Conservation (phyloP, 139 green algal species). For the Chlamydomonas asymmetrica region DNA sequence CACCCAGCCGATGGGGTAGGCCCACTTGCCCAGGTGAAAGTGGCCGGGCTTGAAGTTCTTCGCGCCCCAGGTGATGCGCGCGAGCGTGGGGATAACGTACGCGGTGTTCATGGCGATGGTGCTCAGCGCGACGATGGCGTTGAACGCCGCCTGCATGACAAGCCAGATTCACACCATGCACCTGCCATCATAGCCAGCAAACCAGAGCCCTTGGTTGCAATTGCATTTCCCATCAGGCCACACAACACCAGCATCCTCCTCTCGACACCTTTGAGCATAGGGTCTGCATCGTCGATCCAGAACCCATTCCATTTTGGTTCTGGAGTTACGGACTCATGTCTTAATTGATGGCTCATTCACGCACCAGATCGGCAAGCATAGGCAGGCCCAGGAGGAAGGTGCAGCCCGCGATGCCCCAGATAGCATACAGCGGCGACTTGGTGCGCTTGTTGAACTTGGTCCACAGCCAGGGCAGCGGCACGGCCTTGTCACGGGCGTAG, state of each 20-base stretch:
- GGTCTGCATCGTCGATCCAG: too few relatives aligned
- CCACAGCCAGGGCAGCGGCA: slow-evolving; percentile 43
- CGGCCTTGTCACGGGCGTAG: slow-evolving; percentile 45
- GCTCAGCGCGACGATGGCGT: slow-evolving; percentile 40
- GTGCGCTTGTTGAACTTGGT: slow-evolving; percentile 32
- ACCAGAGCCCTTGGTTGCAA: too few relatives aligned
- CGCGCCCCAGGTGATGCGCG: slow-evolving; percentile 35
- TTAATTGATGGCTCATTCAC: too few relatives aligned
- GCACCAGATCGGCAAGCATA: too few relatives aligned
- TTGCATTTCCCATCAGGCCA: too few relatives aligned
- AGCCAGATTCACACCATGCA: not conserved
- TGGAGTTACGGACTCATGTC: too few relatives aligned
- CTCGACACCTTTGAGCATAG: too few relatives aligned
- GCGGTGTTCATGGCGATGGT: slow-evolving; percentile 49
- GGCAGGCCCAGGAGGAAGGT: slow-evolving; percentile 42
- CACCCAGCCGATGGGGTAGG: slow-evolving; percentile 38
- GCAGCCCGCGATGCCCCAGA: slow-evolving; percentile 31
- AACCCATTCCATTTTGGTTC: too few relatives aligned
- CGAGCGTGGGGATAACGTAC: slow-evolving; percentile 38
- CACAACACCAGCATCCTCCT: too few relatives aligned
- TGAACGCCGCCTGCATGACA: slow-evolving; percentile 36
- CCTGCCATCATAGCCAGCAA: too few relatives aligned
- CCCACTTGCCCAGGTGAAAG: slow-evolving; percentile 40
- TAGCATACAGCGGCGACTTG: slow-evolving; percentile 30
- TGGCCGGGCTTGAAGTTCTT: slow-evolving; percentile 39